These are phyloP conservation scores for Cladosporium sp. DNA, from an alignment of 2,329 filamentous ascomycete genomes.

Conservation along the genomic window DNA sequence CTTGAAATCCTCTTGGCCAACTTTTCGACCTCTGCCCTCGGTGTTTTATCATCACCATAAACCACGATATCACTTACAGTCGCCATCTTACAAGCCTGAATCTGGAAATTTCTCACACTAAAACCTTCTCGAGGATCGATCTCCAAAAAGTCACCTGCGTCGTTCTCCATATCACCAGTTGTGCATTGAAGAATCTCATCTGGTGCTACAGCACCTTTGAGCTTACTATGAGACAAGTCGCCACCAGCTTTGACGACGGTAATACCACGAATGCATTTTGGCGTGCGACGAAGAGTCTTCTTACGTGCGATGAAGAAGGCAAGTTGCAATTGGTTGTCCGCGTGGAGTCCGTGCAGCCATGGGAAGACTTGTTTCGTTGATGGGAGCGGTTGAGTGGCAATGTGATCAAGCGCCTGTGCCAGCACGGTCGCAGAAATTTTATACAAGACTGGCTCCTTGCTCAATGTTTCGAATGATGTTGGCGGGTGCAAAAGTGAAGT, in stretches of 20 bases:
- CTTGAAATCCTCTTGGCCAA: conserved; percentile 61
- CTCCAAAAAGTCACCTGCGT: conserved; percentile 63
- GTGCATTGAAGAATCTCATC: conserved; percentile 65
- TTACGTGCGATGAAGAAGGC: conserved; percentile 81
- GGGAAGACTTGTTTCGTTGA: conserved; percentile 85
- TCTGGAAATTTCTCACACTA: conserved; percentile 95
- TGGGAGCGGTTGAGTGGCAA: conserved; percentile 75
- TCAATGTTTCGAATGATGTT: conserved; percentile 51
- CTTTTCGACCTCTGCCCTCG: conserved; percentile 62
- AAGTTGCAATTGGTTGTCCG: conserved; percentile 81
- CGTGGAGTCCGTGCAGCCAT: conserved; percentile 91
- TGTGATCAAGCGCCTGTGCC: conserved; percentile 68
- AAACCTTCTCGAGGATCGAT: conserved; percentile 86
- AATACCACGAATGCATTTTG: conserved; percentile 73
- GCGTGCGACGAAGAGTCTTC: conserved; percentile 64
- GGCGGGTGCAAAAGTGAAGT: conserved; percentile 74
- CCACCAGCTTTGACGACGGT: conserved; percentile 87
- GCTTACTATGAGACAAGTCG: conserved; percentile 65
- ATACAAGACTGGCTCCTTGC: conserved; percentile 60
- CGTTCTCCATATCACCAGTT: conserved; percentile 23
- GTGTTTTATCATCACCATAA: conserved; percentile 69
- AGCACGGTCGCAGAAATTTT: conserved; percentile 67
- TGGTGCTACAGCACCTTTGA: conserved; percentile 83
- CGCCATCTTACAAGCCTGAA: conserved; percentile 84
- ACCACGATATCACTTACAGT: conserved; percentile 87